Conservation (phyloP, 75 land plant genomes). For the Sequoia sempervirens region DNA sequence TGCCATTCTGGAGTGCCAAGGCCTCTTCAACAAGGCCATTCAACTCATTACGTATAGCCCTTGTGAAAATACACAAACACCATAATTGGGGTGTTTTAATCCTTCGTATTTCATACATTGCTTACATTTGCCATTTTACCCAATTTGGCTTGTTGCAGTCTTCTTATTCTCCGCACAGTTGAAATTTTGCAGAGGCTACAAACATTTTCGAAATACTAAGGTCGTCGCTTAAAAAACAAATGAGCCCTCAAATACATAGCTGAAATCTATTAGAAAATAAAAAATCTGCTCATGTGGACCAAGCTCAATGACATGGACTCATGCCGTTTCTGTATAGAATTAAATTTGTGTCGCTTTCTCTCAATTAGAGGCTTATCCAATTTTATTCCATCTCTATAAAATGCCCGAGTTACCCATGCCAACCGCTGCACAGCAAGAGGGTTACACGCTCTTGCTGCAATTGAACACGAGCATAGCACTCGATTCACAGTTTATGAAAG, state of each 20-base stretch:
- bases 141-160: neutral
- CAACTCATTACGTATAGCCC: constrained; percentile 1
- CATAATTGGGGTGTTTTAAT: neutral
- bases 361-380: neutral
- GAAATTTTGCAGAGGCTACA: neutral
- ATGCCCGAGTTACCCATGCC: no score
- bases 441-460: no score
- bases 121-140: neutral
- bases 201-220: neutral
- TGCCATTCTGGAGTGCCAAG: neutral
- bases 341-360: neutral
- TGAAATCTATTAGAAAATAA: neutral
- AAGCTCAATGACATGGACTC: neutral
- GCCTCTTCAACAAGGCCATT: neutral
- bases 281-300: neutral
- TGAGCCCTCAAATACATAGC: neutral
- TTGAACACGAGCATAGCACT: no score
- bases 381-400: no score
- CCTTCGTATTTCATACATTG: neutral
- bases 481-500: no score
- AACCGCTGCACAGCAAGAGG: no score
- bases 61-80: constrained; percentile 7
- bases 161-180: neutral
- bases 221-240: constrained; percentile 4
- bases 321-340: neutral